Evolutionary conservation across 768 basidiomycete genomes (phyloP), one percentile per base, ranked within the genome.

Genomic region (Calocera viscosa): DNA sequence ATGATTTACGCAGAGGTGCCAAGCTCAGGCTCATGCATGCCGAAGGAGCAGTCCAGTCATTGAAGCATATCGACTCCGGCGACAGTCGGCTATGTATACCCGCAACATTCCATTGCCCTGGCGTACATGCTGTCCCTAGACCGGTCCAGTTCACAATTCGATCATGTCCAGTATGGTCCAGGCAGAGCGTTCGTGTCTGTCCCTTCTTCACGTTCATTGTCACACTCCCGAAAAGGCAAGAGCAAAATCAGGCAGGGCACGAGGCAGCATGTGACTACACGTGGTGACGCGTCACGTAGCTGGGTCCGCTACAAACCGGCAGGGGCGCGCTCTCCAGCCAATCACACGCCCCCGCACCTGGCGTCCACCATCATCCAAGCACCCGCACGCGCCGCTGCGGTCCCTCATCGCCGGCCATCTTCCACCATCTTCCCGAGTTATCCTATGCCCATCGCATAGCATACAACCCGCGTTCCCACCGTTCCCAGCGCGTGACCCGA

Each of bases 231-330:
- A 38, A 38, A 38, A 14, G 35, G 7, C 5, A 38, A 38, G 35
- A 5, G 7, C 35, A 38, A 38, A 38, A 38, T 5, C 5, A 38
- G 35, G 14, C 35, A 38, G 14, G 35, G 10, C 53, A 60, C 53
- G 53, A 60, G 53, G 53, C 53, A 32, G 30, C 53, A 60, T 32
- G 53, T 60, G 53, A 28, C 30, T 30, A 26, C 53, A 60, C 53
- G 53, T 60, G 53, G 10, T 5, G 53, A 60, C 53, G 53, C 53
- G 53, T 28, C 30, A 26, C 30, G 53, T 26, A 28, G 10, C 26
- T 26, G 53, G 10, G 26, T 60, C 30, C 30, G 53, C 16, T 60
- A 28, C 30, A 32, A 28, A 26, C 53, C 53, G 53, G 24, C 10
- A 5, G 14, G 16, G 2, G 26, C 11, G 2, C 14, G 53, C 24